phyloP scores from a whole-genome alignment of 2,329 filamentous ascomycete genomes.

The Macroventuria anomochaeta region DNA sequence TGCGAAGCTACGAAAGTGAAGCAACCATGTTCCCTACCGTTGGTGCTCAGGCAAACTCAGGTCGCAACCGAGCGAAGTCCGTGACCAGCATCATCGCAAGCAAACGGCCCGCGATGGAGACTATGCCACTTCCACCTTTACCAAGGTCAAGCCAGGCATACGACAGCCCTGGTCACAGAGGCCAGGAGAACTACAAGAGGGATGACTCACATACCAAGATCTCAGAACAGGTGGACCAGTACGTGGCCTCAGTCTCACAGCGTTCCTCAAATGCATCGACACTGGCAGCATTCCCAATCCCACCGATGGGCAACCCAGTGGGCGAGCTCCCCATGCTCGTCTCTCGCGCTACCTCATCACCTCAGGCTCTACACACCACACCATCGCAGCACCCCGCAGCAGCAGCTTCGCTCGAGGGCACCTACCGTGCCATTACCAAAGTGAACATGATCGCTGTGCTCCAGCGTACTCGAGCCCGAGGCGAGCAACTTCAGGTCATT shows the following conservation, averaged over 20 bases:
- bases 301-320: slow-evolving; percentile 14
- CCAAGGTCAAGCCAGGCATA: background rate
- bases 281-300: slow-evolving; percentile 17
- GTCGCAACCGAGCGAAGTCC: slow-evolving; percentile 1
- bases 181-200: background rate
- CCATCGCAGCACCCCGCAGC: background rate
- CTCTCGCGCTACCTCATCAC: slow-evolving; percentile 3
- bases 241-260: background rate
- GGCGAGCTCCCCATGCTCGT: slow-evolving; percentile 16
- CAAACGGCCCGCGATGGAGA: background rate
- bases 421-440: slow-evolving; percentile 16
- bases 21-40: slow-evolving; percentile 10
- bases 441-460: slow-evolving; percentile 16
- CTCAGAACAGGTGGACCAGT: background rate
- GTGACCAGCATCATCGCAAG: slow-evolving; percentile 5
- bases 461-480: slow-evolving; percentile 18
- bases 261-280: slow-evolving; percentile 2
- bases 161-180: background rate
- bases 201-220: background rate
- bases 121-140: slow-evolving; percentile 1
- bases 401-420: slow-evolving; percentile 1
- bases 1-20: slow-evolving; percentile 23
- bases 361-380: background rate
- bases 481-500: slow-evolving; percentile 11
- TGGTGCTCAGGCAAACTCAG: background rate